phyloP scores from a whole-genome alignment of 306 rosid genomes.

The Fragaria nilgerrensis region DNA sequence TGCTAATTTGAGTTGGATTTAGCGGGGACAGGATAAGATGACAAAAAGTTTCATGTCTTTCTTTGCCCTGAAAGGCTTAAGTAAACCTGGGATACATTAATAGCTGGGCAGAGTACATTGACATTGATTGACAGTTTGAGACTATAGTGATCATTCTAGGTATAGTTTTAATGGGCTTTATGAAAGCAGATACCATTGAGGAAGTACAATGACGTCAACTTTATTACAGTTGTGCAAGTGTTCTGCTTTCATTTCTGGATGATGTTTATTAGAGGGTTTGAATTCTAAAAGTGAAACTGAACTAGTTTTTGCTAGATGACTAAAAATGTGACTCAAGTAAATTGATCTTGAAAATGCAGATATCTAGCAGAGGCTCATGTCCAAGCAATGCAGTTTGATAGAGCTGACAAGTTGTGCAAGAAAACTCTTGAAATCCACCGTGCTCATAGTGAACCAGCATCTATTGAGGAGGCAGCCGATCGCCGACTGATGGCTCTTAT shows the following conservation, averaged over 20 bases:
- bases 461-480: conserved; percentile 97
- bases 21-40: background rate
- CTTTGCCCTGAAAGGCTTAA: background rate
- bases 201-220: background rate
- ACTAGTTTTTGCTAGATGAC: background rate
- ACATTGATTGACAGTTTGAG: background rate
- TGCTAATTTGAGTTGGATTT: conserved; percentile 3
- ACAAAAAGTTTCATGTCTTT: background rate
- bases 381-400: conserved; percentile 98
- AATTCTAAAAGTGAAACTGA: background rate
- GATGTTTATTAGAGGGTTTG: background rate
- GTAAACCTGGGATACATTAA: conserved; percentile 3
- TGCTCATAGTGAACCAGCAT: conserved; percentile 93
- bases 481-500: conserved; percentile 88
- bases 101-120: background rate
- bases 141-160: background rate
- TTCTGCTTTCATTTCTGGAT: conserved; percentile 1
- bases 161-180: background rate
- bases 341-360: conserved; percentile 40
- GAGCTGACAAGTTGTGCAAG: conserved; percentile 87
- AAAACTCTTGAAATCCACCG: conserved; percentile 88
- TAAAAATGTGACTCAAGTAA: background rate
- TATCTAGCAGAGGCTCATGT: conserved; percentile 97
- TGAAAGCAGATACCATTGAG: background rate
- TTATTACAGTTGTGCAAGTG: background rate